These are phyloP conservation scores for Colletotrichum kahawae DNA, from an alignment of 2,329 filamentous ascomycete species.

Conservation along the genomic window DNA sequence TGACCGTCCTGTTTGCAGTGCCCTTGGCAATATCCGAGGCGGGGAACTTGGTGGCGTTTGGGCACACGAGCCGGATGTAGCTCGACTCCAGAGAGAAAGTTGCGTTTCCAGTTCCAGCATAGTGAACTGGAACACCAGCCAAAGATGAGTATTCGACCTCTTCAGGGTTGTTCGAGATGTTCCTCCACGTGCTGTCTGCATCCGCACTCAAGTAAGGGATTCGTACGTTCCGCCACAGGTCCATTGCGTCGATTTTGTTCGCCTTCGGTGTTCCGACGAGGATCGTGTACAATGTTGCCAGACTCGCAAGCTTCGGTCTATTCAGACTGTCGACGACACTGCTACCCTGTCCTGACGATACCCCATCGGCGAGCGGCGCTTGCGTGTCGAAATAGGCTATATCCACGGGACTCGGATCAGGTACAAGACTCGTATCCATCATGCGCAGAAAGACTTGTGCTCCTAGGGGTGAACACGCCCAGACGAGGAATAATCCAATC, in stretches of 20 bases:
- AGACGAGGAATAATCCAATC: slow-evolving; percentile 28
- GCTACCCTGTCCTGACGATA: background rate
- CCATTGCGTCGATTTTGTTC: slow-evolving; percentile 25
- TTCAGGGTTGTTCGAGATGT: background rate
- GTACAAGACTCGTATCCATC: background rate
- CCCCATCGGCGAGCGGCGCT: background rate
- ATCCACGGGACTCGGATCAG: background rate
- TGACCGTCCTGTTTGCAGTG: background rate
- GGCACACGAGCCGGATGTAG: slow-evolving; percentile 1
- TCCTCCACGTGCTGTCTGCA: background rate
- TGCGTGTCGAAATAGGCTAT: background rate
- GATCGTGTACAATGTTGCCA: slow-evolving; percentile 16
- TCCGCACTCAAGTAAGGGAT: slow-evolving; percentile 24
- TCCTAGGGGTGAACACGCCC: slow-evolving; percentile 34
- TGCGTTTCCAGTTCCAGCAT: background rate
- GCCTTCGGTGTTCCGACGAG: slow-evolving; percentile 24
- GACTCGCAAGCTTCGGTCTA: background rate
- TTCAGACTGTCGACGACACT: background rate
- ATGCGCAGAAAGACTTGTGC: slow-evolving; percentile 31
- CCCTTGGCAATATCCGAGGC: background rate
- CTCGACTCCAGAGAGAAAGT: slow-evolving; percentile 3
- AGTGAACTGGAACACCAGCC: background rate
- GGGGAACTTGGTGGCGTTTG: background rate
- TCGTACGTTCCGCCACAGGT: slow-evolving; percentile 33
- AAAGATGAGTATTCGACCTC: background rate